Evolutionary conservation across 257 asterid species (phyloP).

Genomic region (Solanum microdontum): DNA sequence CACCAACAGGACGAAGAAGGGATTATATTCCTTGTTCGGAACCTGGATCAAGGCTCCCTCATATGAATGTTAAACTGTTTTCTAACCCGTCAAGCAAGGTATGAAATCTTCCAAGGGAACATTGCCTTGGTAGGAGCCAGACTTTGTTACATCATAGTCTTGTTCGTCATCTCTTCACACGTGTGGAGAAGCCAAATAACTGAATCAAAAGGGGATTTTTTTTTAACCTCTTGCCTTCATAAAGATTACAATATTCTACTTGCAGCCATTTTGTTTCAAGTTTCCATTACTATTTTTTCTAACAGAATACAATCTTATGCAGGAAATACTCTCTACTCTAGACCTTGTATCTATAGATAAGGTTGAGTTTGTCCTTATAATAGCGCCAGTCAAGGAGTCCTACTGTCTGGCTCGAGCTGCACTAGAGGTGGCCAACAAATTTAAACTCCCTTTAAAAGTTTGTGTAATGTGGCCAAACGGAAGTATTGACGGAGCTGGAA

Average conservation of each 20-base stretch:
- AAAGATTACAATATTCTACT: background rate
- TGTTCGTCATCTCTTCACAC: background rate
- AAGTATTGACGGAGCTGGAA: constrained; percentile 7
- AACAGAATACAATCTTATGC: background rate
- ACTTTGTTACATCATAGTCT: background rate
- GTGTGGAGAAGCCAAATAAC: background rate
- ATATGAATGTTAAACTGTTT: constrained; percentile 46
- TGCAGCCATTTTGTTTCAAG: background rate
- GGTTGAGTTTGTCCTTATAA: constrained; percentile 64
- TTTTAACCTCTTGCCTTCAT: background rate
- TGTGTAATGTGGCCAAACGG: constrained; percentile 62
- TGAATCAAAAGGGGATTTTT: background rate
- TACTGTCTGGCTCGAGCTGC: constrained; percentile 64
- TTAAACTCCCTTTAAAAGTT: constrained; percentile 38
- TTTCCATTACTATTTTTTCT: background rate
- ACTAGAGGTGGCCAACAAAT: constrained; percentile 46
- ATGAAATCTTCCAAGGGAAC: background rate
- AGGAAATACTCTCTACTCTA: constrained; percentile 58
- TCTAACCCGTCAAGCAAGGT: constrained; percentile 37
- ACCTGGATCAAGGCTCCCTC: constrained; percentile 86
- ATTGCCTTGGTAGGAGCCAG: background rate
- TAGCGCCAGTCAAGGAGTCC: constrained; percentile 63
- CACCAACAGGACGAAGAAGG: constrained; percentile 77
- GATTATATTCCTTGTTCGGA: constrained; percentile 65
- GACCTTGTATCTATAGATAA: constrained; percentile 56